Evolutionary conservation across 352 stramenopile species (phyloP).

Genomic region (Globisporangium paddicum): DNA sequence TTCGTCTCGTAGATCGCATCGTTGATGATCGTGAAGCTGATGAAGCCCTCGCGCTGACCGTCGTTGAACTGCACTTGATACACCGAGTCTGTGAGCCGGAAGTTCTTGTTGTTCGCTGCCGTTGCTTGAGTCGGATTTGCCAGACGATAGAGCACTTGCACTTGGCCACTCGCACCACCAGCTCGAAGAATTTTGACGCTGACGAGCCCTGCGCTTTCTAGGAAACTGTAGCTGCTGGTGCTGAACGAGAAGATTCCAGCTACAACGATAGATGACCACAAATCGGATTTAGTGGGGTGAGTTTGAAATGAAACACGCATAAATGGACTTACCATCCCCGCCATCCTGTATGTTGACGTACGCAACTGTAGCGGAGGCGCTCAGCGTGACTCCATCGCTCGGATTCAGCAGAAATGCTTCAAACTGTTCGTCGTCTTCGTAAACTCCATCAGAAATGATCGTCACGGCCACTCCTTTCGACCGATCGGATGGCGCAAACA

Average conservation of each 20-base stretch:
- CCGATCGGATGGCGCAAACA: conserved; percentile 26
- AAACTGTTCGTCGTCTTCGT: conserved; percentile 43
- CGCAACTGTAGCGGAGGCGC: conserved; percentile 12
- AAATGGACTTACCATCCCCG: conserved; percentile 27
- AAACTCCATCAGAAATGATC: conserved; percentile 40
- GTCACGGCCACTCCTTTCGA: conserved; percentile 25
- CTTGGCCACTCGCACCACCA: conserved; percentile 32
- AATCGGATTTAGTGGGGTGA: neutral
- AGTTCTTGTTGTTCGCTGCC: conserved; percentile 59
- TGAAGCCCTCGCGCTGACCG: conserved; percentile 37
- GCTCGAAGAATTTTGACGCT: conserved; percentile 43
- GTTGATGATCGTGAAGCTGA: conserved; percentile 53
- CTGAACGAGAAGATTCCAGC: conserved; percentile 56
- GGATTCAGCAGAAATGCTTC: conserved; percentile 27
- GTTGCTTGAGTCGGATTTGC: conserved; percentile 41
- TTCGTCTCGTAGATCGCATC: conserved; percentile 54
- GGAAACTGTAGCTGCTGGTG: conserved; percentile 45
- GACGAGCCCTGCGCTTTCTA: conserved; percentile 35
- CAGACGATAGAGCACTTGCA: conserved; percentile 42
- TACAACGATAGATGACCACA: conserved; percentile 2
- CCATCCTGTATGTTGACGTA: conserved; percentile 35
- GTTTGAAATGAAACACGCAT: neutral
- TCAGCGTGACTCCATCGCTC: conserved; percentile 19
- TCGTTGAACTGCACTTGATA: conserved; percentile 45
- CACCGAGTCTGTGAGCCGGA: conserved; percentile 30